Conservation (phyloP, 1,284 basidiomycete species). For the Ceratobasidium theobromae region DNA sequence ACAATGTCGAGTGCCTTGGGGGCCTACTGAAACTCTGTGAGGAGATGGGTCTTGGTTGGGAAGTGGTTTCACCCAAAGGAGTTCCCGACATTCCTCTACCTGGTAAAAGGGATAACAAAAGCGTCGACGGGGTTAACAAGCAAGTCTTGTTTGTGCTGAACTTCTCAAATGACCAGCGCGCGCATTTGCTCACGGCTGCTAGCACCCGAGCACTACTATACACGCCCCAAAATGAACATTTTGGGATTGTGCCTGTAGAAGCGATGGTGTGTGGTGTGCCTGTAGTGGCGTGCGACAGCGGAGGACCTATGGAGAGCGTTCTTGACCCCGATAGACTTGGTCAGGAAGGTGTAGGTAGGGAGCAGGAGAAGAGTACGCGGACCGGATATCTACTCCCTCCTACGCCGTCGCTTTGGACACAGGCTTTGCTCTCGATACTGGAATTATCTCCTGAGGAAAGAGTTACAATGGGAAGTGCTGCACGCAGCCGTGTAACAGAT, state of each 20-base stretch:
- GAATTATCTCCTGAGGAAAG: conserved; percentile 52
- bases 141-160: conserved; percentile 84
- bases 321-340: conserved; percentile 52
- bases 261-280: conserved; percentile 92
- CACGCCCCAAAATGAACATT: conserved; percentile 94
- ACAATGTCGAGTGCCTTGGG: conserved; percentile 68
- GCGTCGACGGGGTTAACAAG: conserved; percentile 41
- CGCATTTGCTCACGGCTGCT: conserved; percentile 64
- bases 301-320: conserved; percentile 91
- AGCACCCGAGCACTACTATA: conserved; percentile 78
- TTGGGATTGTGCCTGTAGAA: conserved; percentile 95
- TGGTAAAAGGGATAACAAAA: conserved; percentile 46
- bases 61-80: conserved; percentile 46
- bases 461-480: conserved; percentile 53
- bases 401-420: conserved; percentile 65
- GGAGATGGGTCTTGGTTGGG: conserved; percentile 54
- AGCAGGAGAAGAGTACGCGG: conserved; percentile 2
- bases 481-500: conserved; percentile 58
- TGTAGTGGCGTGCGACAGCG: conserved; percentile 84
- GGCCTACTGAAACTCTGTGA: conserved; percentile 60
- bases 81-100: conserved; percentile 39
- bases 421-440: conserved; percentile 64
- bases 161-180: conserved; percentile 78
- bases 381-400: conserved; percentile 75
- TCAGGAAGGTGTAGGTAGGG: conserved; percentile 27